These are phyloP conservation scores for Leptographium lundbergii DNA, from an alignment of 2,329 filamentous ascomycete species.

Conservation along the genomic window DNA sequence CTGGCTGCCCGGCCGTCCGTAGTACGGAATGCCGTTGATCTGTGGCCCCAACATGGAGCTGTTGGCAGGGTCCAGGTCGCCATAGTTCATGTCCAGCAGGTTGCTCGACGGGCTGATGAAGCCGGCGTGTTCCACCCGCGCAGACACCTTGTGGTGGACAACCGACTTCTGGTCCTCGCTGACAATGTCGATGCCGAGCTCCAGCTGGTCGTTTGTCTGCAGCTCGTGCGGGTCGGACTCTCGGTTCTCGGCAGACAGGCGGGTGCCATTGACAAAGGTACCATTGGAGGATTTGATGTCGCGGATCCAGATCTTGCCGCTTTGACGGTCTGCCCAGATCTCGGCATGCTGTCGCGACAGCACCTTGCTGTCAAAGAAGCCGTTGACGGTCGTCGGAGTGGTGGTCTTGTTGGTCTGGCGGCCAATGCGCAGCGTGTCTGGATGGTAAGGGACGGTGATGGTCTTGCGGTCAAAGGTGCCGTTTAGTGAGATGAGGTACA, in stretches of 20 bases:
- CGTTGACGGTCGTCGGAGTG: slow-evolving; percentile 77
- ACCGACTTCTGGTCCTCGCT: slow-evolving; percentile 98
- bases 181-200: slow-evolving; percentile 95
- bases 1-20: slow-evolving; percentile 57
- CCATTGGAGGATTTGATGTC: slow-evolving; percentile 98
- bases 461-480: slow-evolving; percentile 96
- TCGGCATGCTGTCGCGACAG: slow-evolving; percentile 93
- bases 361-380: slow-evolving; percentile 97
- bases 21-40: slow-evolving; percentile 52
- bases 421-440: slow-evolving; percentile 89
- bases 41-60: slow-evolving; percentile 56
- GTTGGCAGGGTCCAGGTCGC: slow-evolving; percentile 75
- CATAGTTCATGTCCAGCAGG: slow-evolving; percentile 79
- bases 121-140: slow-evolving; percentile 91
- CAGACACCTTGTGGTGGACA: slow-evolving; percentile 95
- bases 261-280: slow-evolving; percentile 89
- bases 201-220: slow-evolving; percentile 79
- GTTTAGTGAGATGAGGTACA: slow-evolving; percentile 82
- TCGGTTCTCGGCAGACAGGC: slow-evolving; percentile 84
- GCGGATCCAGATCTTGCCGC: slow-evolving; percentile 87
- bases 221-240: slow-evolving; percentile 94
- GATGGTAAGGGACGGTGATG: slow-evolving; percentile 81
- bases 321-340: slow-evolving; percentile 65
- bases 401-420: slow-evolving; percentile 97
- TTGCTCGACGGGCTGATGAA: slow-evolving; percentile 64